Percentiles rank a stretch among this genome's conserved stretches.
These are phyloP conservation scores for Geranium rotundifolium DNA, from an alignment of 345 rosid genomes.

Conservation along the genomic window DNA sequence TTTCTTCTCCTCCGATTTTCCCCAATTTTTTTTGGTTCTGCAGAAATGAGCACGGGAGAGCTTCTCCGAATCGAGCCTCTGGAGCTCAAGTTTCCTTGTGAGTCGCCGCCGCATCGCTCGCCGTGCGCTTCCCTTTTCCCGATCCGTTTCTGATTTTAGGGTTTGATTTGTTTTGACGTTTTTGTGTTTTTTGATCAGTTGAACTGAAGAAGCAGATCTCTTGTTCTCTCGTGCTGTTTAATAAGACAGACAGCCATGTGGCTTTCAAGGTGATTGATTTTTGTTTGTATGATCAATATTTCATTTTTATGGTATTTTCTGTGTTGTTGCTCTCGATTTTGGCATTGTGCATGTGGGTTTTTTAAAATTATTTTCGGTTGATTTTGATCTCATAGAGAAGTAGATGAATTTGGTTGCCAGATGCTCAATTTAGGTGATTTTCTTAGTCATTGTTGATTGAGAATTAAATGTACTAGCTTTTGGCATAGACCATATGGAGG, in stretches of 20 bases:
- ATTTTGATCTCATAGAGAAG: too few relatives aligned
- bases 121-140: not conserved
- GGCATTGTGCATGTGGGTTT: too few relatives aligned
- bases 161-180: slow-evolving; percentile 4
- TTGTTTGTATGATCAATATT: not conserved
- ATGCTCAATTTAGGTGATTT: too few relatives aligned
- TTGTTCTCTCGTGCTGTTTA: slow-evolving; percentile 59
- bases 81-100: slow-evolving; percentile 71
- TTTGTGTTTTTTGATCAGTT: slow-evolving; percentile 27
- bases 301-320: too few relatives aligned
- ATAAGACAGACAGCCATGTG: slow-evolving; percentile 51
- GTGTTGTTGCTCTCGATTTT: too few relatives aligned
- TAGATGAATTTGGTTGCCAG: too few relatives aligned
- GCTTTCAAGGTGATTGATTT: slow-evolving; percentile 56
- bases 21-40: not conserved
- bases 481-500: too few relatives aligned
- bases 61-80: slow-evolving; percentile 63
- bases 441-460: too few relatives aligned
- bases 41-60: slow-evolving; percentile 54
- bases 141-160: slow-evolving; percentile 14
- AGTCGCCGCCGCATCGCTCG: slow-evolving; percentile 7
- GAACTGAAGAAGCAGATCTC: slow-evolving; percentile 89
- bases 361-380: too few relatives aligned
- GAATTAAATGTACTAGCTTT: too few relatives aligned
- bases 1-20: not conserved